Base-by-base conservation (phyloP, 2,329 filamentous ascomycete genomes). In the Alternaria incomplexa region DNA sequence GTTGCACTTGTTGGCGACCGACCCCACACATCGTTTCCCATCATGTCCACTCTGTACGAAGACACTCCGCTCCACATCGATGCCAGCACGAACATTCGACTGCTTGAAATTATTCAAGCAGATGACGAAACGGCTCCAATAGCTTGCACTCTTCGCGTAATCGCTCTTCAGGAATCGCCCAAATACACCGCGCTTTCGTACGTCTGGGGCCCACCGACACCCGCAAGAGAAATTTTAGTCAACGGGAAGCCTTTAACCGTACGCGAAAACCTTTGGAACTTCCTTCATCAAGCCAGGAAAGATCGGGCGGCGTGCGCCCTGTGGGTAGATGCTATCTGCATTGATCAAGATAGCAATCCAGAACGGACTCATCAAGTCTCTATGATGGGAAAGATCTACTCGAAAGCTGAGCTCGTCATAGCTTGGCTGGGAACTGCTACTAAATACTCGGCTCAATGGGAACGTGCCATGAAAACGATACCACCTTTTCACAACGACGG, bases 331-430 rank as follows among this genome's bases (percentile, higher is more conserved):
- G 53, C 53, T 7, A 26, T 62, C 17, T 51, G 53, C 0, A 62
- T 62, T 32, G 23, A 62, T 15, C 53, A 62, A 36, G 4, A 7
- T 11, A 22, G 30, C 26, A 13, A 43, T 9, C 11, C n/a, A 3
- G 58, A 62, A 9, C 26, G 58, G 3, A 62, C 51, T 28, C 53
- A 56, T 26, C 53, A 62, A 40, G 58, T 62, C 6, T 11, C 22
- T n/a, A 44, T 57, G 11, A 62, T 62, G 58, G 52, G 58, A 0
- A 48, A 15, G 8, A 56, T 57, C 12, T 62, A 62, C 36, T 43
- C 40, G 12, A 6, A n/a, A 12, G 44, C 51, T 28, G 3, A 23
- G 3, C 11, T 22, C 4, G 58, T 57, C 3, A 9, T 62, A 0
- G 40, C 8, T 6, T 62, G 53, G 45, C 53, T 62, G 1, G 52